Base-by-base conservation (phyloP, 768 basidiomycete genomes). In the Dendrothele bispora region DNA sequence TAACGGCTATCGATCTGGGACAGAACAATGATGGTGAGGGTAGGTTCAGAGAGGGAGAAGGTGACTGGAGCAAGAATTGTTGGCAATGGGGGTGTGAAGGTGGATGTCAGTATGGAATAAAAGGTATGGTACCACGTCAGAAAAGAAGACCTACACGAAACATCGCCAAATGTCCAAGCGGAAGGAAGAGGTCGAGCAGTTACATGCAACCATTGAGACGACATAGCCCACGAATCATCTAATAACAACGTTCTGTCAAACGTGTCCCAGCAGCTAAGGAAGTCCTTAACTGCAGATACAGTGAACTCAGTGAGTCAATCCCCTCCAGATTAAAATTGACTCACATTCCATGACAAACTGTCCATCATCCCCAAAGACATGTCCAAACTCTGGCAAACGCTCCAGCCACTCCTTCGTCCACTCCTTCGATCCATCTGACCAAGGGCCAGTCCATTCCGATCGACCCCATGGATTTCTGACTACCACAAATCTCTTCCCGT, bases 321-420 rank as follows among this genome's bases (percentile, higher is more conserved):
- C 14, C n/a, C n/a, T 8, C 17, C 39, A 32, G 7, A 28, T 40
- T 39, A 15, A 10, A 2, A 55, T 54, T 5, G 15, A 59, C 67
- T 49, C 37, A 72, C 71, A 73, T 63, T 80, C 79, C 79, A 80
- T 80, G 15, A 82, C 65, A 46, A 82, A 82, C 44, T 77, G 67
- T 1, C 80, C 80, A 48, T 78, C 73, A 27, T 74, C 59, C 2
- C 79, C 79, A 48, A 82, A 82, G 1, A 58, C 46, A 58, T 82
- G 78, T 4, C 61, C 66, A 0, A 83, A 62, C 24, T 60, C 59
- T 0, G 68, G 62, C 4, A 81, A 64, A 3, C 67, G 59, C 20
- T 63, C 63, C 1, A 79, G 50, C 79, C 79, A 80, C 49, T 80
- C 78, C 7, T 50, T 46, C 1, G 71, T 78, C 80, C 80, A 82